Evolutionary conservation across 805 yeast species (phyloP).

Genomic region (Scheffersomyces ergatensis): DNA sequence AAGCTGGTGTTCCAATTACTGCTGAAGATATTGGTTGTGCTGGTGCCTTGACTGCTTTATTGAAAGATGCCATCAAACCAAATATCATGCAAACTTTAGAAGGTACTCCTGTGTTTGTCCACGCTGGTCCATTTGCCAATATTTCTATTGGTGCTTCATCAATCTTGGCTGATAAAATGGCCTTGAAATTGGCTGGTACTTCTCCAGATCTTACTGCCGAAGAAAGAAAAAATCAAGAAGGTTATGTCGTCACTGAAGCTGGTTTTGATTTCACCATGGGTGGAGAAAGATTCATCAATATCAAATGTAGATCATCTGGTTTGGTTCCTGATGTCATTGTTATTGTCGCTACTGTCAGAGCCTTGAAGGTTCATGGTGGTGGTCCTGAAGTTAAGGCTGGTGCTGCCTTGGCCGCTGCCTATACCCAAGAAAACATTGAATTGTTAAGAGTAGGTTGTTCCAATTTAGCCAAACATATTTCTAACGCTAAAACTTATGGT

Average conservation of each 20-base stretch:
- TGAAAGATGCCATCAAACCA: conserved; percentile 82
- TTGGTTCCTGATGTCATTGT: conserved; percentile 74
- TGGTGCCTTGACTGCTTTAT: conserved; percentile 79
- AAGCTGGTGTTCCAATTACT: conserved; percentile 69
- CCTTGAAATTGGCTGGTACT: conserved; percentile 76
- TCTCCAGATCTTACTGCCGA: conserved; percentile 43
- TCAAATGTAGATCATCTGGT: conserved; percentile 81
- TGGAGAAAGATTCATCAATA: conserved; percentile 82
- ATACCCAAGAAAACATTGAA: conserved; percentile 68
- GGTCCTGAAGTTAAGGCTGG: conserved; percentile 89
- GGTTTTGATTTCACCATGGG: conserved; percentile 93
- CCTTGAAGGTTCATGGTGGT: conserved; percentile 84
- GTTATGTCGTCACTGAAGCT: conserved; percentile 83
- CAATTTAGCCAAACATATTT: conserved; percentile 74
- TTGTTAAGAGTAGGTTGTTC: conserved; percentile 68
- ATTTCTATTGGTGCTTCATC: conserved; percentile 86
- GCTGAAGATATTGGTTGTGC: conserved; percentile 85
- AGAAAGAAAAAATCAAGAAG: conserved; percentile 50
- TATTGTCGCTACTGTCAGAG: conserved; percentile 81
- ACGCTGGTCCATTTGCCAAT: conserved; percentile 88
- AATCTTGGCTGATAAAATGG: conserved; percentile 76
- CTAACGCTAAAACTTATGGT: conserved; percentile 69
- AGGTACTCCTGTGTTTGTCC: conserved; percentile 85
- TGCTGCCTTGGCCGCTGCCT: conserved; percentile 71
- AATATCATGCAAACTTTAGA: conserved; percentile 85